Base-by-base conservation (phyloP, 2,329 filamentous ascomycete species). In the Ophiocordyceps robertsii region DNA sequence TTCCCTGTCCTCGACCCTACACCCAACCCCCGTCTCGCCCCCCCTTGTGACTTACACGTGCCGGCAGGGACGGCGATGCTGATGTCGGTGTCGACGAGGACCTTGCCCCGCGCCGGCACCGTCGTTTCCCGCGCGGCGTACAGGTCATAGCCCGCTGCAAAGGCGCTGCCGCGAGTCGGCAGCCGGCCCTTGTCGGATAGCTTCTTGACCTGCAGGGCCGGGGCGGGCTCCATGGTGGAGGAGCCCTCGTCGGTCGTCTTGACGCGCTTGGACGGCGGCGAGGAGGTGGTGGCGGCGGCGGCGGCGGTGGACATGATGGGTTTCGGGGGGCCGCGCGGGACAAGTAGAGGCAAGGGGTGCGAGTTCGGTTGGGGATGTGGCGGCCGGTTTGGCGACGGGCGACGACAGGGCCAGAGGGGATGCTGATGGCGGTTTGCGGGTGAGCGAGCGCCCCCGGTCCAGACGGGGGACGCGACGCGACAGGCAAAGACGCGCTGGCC, bases 101-200 rank as follows among this genome's bases (percentile, higher is more conserved):
- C 87, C 65, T 94, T 88, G 51, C 88, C 89, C 46, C 85, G 73
- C 2, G 84, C 79, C 0, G 89, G 89, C 44, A 98, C 80, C 2
- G 75, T 73, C 4, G 80, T 82, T 32, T 82, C 76, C 56, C 77
- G 77, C 3, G 87, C 76, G 41, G 80, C 82, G 65, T 95, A 96
- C 45, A 98, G 59, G 63, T 98, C 92, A 66, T 96, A 96, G 31
- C 92, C 92, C 1, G 92, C 92, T 1, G 92, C 86, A 57, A 85
- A 89, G 41, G 80, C 82, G 51, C 85, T 93, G 51, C 92, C 92
- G 43, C 90, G 80, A 0, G 87, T 96, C 11, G 92, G 92, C 21
- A 89, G 72, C 38, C 74, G 76, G n/a, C 82, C 92, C 49, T 82
- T 78, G 32, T 79, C 69, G 9, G 83, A 83, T 45, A 96, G 80